Conservation (phyloP, 495 filamentous ascomycete genomes). For the Xylaria scruposa region DNA sequence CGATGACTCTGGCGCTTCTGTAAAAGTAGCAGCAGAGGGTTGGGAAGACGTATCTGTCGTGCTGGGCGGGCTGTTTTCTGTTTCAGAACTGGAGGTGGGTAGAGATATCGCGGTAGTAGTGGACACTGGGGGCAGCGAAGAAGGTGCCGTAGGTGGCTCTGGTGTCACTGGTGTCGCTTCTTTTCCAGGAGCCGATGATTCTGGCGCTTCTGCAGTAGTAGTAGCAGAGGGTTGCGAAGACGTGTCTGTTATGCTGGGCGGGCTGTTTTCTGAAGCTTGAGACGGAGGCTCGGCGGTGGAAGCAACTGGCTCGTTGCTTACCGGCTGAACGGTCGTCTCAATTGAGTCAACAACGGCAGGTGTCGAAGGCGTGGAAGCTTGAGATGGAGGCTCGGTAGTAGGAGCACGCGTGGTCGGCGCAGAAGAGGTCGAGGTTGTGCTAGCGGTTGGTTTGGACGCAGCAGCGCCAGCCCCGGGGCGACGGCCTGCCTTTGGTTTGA, state of each 20-base stretch:
- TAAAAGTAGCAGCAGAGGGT: neutral
- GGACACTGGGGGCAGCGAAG: constrained; percentile 31
- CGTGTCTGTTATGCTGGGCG: neutral
- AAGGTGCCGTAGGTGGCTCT: constrained; percentile 28
- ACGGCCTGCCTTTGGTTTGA: constrained; percentile 50
- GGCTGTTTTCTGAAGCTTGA: neutral
- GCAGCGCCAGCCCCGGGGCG: constrained; percentile 31
- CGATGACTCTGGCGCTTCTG: constrained; percentile 22
- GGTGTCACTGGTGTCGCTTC: constrained; percentile 23
- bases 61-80: neutral
- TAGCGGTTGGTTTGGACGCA: constrained; percentile 31
- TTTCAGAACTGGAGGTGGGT: no score
- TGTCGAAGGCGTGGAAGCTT: constrained; percentile 26
- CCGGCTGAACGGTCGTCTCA: neutral
- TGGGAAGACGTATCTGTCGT: neutral
- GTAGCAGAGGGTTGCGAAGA: neutral
- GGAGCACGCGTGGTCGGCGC: constrained; percentile 26
- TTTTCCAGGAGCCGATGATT: constrained; percentile 18
- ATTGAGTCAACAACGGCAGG: constrained; percentile 13
- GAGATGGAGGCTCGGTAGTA: constrained; percentile 29
- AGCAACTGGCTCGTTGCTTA: neutral
- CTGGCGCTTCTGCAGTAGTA: constrained; percentile 19
- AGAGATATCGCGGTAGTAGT: constrained; percentile 28
- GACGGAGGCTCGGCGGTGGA: neutral
- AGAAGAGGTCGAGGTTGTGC: constrained; percentile 23